Evolutionary conservation across 768 basidiomycete species (phyloP), one percentile per base, ranked within the genome.

Genomic region (Tricholoma hemisulphureum): DNA sequence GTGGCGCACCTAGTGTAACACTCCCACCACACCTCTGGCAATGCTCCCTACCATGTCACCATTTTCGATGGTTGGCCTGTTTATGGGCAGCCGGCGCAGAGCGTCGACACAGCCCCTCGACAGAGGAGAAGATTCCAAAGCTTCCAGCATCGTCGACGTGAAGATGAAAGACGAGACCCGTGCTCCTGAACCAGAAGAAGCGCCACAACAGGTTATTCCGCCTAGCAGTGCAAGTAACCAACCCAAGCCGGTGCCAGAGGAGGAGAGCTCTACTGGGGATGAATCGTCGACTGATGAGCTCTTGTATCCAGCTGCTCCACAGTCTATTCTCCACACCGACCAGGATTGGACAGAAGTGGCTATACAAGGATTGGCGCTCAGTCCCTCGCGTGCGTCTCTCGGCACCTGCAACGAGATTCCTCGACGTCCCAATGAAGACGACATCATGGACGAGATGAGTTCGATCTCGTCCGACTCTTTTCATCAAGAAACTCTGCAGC

Each of bases 61-160:
- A 56, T 64, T 60, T 51, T 61, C 60, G 9, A 56, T 64, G 43
- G 53, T 64, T 6, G 60, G 60, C n/a, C 20, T 61, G 53, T 53
- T 64, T 21, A 64, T 61, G 46, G 56, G 60, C 37, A 59, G 58
- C 39, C 53, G 60, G 37, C 62, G 59, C 2, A n/a, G 54, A 20
- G n/a, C 56, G 8, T 50, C 57, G 18, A 34, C 39, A 39, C 57
- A 51, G 13, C 50, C 8, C 28, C 55, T 32, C 14, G 50, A 49
- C 43, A 58, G 51, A 61, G 56, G 23, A 26, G 48, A 32, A 23
- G 14, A 28, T n/a, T 49, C 46, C 16, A 28, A n/a, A 10, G 28
- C 26, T n/a, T 49, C 46, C 9, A 49, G 28, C 16, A 7, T 49
- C 16, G n/a, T 29, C n/a, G n/a, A 49, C 9, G 46, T 49, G 46